Conservation (phyloP, 1,284 basidiomycete species). For the Earliella scabrosa region DNA sequence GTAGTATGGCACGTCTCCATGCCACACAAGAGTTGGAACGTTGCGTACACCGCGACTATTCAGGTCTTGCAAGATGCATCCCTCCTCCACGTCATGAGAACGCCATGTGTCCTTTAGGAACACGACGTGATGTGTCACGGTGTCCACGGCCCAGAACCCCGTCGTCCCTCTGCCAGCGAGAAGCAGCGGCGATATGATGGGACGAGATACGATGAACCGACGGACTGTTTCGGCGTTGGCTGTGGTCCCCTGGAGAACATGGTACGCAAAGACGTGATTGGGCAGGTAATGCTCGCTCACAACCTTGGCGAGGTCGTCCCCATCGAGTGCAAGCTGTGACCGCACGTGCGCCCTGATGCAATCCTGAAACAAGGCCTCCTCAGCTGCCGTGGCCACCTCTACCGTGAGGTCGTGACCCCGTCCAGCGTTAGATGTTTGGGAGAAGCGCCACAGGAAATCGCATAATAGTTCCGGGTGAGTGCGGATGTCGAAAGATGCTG, state of each 20-base stretch:
- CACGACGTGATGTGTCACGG: not conserved
- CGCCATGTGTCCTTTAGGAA: constrained; percentile 4
- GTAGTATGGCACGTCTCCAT: too few species aligned
- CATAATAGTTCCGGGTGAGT: constrained; percentile 6
- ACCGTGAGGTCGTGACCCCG: not conserved
- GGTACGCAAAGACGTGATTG: not conserved
- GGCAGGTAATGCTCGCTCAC: not conserved
- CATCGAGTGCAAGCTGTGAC: not conserved
- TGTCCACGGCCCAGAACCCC: not conserved
- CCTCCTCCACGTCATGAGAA: too few species aligned
- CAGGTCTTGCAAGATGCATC: too few species aligned
- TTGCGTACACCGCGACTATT: too few species aligned
- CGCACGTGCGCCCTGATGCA: too few species aligned
- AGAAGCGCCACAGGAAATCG: constrained; percentile 2
- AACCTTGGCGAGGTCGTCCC: not conserved
- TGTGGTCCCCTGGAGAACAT: not conserved
- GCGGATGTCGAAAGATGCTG: constrained; percentile 30
- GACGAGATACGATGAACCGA: not conserved
- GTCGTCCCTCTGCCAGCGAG: not conserved
- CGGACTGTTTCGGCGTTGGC: not conserved
- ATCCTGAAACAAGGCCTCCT: not conserved
- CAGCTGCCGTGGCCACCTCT: not conserved
- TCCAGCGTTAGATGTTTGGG: not conserved
- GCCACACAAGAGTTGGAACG: too few species aligned
- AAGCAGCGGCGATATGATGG: not conserved